Evolutionary conservation across 306 rosid species (phyloP).

Genomic region (Rosa persica): DNA sequence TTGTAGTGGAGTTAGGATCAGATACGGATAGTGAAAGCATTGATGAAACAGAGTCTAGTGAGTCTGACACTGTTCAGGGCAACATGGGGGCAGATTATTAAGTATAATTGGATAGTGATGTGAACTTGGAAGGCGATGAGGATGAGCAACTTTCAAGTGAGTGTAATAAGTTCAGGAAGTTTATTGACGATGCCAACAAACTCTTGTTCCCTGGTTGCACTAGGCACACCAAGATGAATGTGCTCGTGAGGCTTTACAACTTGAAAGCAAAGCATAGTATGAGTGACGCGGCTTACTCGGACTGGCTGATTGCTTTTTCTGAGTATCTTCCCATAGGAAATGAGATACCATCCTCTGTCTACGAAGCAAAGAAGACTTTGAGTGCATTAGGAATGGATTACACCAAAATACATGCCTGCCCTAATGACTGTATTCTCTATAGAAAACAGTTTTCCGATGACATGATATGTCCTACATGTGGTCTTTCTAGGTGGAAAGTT

Average conservation of each 20-base stretch:
- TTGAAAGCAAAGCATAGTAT: background rate
- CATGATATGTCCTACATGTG: no score
- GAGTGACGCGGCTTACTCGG: background rate
- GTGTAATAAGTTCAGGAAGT: background rate
- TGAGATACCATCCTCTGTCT: background rate
- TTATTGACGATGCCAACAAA: background rate
- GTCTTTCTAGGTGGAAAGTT: no score
- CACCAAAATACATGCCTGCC: background rate
- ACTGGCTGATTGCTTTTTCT: background rate
- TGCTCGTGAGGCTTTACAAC: background rate
- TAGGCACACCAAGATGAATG: background rate
- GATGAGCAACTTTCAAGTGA: background rate
- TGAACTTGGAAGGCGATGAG: background rate
- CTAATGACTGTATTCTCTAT: background rate
- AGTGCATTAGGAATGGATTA: background rate
- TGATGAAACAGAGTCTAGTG: background rate
- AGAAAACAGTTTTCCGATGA: background rate
- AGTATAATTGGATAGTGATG: background rate
- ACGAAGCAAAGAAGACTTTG: background rate
- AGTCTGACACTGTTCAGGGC: background rate
- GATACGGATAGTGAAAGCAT: background rate
- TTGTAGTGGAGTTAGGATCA: background rate
- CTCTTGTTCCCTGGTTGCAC: background rate
- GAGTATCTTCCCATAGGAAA: background rate
- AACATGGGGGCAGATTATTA: background rate